These are phyloP conservation scores for Cyclotella sp. DNA, from an alignment of 108 stramenopile species.

Conservation along the genomic window DNA sequence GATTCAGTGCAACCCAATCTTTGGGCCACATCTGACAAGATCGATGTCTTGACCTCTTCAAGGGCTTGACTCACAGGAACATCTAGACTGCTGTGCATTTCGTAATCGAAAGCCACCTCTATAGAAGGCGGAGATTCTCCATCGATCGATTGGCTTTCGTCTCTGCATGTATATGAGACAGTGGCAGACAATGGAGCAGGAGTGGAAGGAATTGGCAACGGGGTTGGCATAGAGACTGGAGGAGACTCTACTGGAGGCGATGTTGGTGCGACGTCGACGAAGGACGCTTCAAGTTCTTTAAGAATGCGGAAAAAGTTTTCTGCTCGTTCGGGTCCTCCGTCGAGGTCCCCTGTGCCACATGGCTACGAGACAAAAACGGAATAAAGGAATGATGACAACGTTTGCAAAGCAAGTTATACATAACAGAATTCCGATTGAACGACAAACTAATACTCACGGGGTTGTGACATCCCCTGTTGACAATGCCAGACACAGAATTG, in stretches of 20 bases:
- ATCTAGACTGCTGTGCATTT: conserved; percentile 41
- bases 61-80: conserved; percentile 34
- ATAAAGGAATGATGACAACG: neutral
- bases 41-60: conserved; percentile 36
- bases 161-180: conserved; percentile 15
- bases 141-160: neutral
- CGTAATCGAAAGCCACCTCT: conserved; percentile 46
- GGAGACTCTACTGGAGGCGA: neutral
- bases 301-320: conserved; percentile 63
- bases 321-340: conserved; percentile 67
- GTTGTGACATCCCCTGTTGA: conserved; percentile 56
- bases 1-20: conserved; percentile 33
- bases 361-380: conserved; percentile 4
- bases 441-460: conserved; percentile 23
- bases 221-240: neutral
- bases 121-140: conserved; percentile 18
- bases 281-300: conserved; percentile 51
- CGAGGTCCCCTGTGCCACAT: conserved; percentile 51
- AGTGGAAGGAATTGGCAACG: conserved; percentile 11
- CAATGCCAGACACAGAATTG: conserved; percentile 51
- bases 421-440: too few species aligned
- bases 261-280: conserved; percentile 19
- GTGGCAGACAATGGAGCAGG: conserved; percentile 8
- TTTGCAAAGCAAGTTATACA: neutral
- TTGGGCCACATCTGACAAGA: conserved; percentile 40